Percentiles rank a stretch among this genome's conserved stretches.
Evolutionary conservation across 768 basidiomycete genomes (phyloP).

Genomic region (Trichaptum fuscoviolaceum): DNA sequence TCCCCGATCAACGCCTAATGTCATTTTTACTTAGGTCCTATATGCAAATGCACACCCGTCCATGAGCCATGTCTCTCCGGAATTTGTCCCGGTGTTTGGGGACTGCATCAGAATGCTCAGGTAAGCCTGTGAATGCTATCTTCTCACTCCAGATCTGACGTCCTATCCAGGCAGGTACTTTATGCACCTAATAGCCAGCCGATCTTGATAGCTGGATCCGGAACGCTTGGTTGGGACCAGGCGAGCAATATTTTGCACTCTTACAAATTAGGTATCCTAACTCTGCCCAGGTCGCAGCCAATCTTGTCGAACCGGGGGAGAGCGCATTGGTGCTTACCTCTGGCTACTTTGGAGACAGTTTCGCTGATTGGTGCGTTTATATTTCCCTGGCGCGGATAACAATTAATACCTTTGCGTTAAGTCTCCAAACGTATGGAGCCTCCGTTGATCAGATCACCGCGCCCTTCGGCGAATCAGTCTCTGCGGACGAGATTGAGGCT

Average conservation of each 20-base stretch:
- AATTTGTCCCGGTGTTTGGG: slow-evolving; percentile 84
- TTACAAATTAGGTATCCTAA: slow-evolving; percentile 8
- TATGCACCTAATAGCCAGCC: slow-evolving; percentile 79
- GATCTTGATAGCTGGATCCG: slow-evolving; percentile 90
- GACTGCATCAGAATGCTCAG: slow-evolving; percentile 84
- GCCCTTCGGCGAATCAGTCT: slow-evolving; percentile 72
- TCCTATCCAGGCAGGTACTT: slow-evolving; percentile 57
- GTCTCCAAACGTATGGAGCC: slow-evolving; percentile 84
- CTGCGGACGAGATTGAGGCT: slow-evolving; percentile 50
- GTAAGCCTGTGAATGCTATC: slow-evolving; percentile 29
- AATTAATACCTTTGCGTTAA: slow-evolving; percentile 22
- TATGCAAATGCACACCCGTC: slow-evolving; percentile 90
- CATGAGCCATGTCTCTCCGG: slow-evolving; percentile 83
- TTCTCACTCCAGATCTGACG: slow-evolving; percentile 8
- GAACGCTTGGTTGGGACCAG: slow-evolving; percentile 97
- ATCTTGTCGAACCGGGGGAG: slow-evolving; percentile 81
- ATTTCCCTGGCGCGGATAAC: too few relatives aligned
- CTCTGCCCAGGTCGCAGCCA: slow-evolving; percentile 70
- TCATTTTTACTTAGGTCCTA: slow-evolving; percentile 52
- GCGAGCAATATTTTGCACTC: slow-evolving; percentile 29
- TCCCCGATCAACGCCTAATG: slow-evolving; percentile 1
- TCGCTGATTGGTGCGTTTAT: slow-evolving; percentile 71
- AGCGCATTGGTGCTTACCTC: slow-evolving; percentile 78
- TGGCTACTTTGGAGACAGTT: slow-evolving; percentile 93
- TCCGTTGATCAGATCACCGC: slow-evolving; percentile 81